A percentile compares a stretch with the other conserved stretches of the same genome.
phyloP scores from a whole-genome alignment of 768 basidiomycete genomes.

The Psilocybe cubensis region DNA sequence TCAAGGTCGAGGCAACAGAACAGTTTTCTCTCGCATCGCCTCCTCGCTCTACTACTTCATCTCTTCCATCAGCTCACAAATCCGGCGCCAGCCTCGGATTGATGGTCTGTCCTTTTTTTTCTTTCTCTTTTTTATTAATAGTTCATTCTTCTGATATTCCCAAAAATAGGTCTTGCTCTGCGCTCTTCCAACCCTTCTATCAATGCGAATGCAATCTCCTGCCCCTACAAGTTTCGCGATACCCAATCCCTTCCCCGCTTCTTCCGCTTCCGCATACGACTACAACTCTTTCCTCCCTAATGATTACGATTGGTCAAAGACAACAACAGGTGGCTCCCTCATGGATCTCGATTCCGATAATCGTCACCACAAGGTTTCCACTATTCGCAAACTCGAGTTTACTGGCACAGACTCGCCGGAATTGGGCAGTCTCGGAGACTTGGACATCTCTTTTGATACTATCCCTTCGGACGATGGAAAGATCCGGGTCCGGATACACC shows the following conservation, averaged over 20 bases:
- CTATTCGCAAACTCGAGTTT: conserved; percentile 58
- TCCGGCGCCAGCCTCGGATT: conserved; percentile 69
- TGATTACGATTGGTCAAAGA: conserved; percentile 60
- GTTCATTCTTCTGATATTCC: conserved; percentile 4
- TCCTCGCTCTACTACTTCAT: conserved; percentile 30
- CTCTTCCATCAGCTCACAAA: conserved; percentile 52
- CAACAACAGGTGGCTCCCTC: conserved; percentile 32
- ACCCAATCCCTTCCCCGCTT: conserved; percentile 48
- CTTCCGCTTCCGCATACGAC: conserved; percentile 48
- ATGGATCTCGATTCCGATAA: conserved; percentile 53
- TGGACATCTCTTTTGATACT: conserved; percentile 78
- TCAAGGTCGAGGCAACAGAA: conserved; percentile 67
- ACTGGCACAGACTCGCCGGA: conserved; percentile 53
- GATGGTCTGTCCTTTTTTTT: conserved; percentile 55
- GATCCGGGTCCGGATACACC: conserved; percentile 75
- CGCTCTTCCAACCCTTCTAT: conserved; percentile 74
- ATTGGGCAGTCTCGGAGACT: conserved; percentile 51
- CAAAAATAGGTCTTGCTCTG: conserved; percentile 71
- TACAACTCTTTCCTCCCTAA: conserved; percentile 50
- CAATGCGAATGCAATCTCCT: conserved; percentile 61
- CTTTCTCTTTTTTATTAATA: conserved; percentile 10
- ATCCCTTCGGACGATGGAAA: conserved; percentile 66
- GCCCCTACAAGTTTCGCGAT: conserved; percentile 60
- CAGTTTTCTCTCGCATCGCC: conserved; percentile 49
- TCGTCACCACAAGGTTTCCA: conserved; percentile 32